Base-by-base conservation (phyloP, 805 yeast species). In the Candida xyloterini region DNA sequence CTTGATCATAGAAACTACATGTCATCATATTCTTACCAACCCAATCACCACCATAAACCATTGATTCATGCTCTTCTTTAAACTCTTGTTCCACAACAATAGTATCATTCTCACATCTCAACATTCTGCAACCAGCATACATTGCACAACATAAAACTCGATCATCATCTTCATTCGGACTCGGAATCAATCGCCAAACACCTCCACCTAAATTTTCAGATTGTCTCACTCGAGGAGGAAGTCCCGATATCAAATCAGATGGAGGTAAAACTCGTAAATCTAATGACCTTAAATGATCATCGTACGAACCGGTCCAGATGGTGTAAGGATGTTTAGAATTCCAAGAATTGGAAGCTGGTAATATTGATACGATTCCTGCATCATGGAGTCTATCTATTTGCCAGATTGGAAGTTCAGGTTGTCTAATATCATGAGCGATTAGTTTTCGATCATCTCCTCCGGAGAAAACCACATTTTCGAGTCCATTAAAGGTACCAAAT, bases 11-110 rank as follows among this genome's bases (percentile, higher is more conserved):
- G 60, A 91, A 91, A 40, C 96, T 88, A 59, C 97, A 91, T 1
- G 96, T 89, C 3, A 78, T 83, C 7, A 84, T 75, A 4, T 59
- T 50, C 1, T 60, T 59, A 6, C 70, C 77, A 4, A 68, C 68
- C 95, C 97, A 90, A 56, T 85, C 96, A 4, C 95, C 96, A 0
- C 98, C 99, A 55, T 91, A 91, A 40, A 91, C 90, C 88, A 93
- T 91, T 44, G 96, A 87, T 35, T 79, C 81, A 57, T 91, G 98
- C 22, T 83, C 84, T 10, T 73, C 71, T 53, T 81, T 81, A 56
- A 76, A 74, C 40, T 70, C 73, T 18, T 67, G 65, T 3, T 60
- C 55, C 38, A 74, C 60, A 7, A 42, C 38, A 1, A 63, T 52
- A 2, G 48, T 40, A 9, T 56, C 65, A 5, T 46, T 43, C 4